Evolutionary conservation across 768 basidiomycete species (phyloP).

Genomic region (Mycena kentingensis): DNA sequence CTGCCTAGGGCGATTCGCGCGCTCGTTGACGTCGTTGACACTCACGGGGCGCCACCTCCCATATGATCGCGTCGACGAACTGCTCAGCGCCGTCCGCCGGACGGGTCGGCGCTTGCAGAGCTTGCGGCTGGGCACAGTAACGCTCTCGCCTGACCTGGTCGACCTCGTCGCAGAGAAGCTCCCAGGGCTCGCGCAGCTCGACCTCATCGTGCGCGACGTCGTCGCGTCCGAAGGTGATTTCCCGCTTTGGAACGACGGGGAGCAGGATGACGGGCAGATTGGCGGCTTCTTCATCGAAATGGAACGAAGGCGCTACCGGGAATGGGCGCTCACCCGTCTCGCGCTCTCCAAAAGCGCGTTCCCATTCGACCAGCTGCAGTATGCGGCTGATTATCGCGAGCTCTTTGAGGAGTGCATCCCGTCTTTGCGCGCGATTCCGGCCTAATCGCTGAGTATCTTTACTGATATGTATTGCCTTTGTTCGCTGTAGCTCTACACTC

Average conservation of each 20-base stretch:
- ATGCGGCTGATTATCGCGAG: conserved; percentile 34
- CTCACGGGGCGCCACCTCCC: conserved; percentile 43
- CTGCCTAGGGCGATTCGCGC: conserved; percentile 37
- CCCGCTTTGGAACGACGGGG: conserved; percentile 12
- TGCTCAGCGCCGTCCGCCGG: conserved; percentile 28
- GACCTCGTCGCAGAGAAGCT: conserved; percentile 43
- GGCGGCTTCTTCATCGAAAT: conserved; percentile 39
- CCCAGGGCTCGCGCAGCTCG: conserved; percentile 37
- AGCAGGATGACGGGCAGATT: conserved; percentile 31
- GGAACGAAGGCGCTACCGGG: conserved; percentile 32
- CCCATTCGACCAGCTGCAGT: conserved; percentile 33
- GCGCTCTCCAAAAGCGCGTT: conserved; percentile 36
- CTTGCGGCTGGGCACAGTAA: conserved; percentile 42
- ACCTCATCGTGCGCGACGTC: conserved; percentile 42
- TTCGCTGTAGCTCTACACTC: not conserved
- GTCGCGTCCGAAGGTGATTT: conserved; percentile 31
- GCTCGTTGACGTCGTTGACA: conserved; percentile 37
- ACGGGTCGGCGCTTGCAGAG: conserved; percentile 28
- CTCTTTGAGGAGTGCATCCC: conserved; percentile 39
- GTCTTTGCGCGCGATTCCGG: conserved; percentile 1
- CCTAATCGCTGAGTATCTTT: not conserved
- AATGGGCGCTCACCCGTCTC: conserved; percentile 37
- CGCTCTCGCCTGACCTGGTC: conserved; percentile 44
- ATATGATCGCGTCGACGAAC: conserved; percentile 37
- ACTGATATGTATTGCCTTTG: not conserved